Evolutionary conservation across 441 rosid species (phyloP).

Genomic region (Populus trichocarpa): DNA sequence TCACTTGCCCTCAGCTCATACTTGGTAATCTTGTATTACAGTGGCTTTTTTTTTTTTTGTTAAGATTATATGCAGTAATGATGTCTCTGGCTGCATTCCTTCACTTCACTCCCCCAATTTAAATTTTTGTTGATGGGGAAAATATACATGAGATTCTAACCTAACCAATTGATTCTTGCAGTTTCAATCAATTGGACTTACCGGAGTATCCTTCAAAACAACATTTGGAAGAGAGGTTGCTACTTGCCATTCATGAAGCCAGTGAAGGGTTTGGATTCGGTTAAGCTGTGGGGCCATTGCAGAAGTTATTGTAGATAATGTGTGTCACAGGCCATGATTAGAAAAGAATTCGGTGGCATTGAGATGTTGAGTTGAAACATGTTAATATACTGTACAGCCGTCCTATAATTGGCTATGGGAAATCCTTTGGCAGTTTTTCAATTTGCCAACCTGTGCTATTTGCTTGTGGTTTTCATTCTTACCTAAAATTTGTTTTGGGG

Average conservation of each 20-base stretch:
- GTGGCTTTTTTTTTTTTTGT: neutral
- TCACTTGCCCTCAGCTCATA: conserved; percentile 96
- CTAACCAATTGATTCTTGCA: conserved; percentile 27
- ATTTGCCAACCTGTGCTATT: conserved; percentile 30
- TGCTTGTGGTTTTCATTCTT: neutral
- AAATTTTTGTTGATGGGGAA: neutral
- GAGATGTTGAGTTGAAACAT: conserved; percentile 25
- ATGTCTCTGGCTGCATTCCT: neutral
- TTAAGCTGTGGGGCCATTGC: conserved; percentile 21
- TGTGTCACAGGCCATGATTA: conserved; percentile 15
- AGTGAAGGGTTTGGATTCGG: conserved; percentile 96
- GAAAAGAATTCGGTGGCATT: conserved; percentile 4
- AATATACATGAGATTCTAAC: neutral
- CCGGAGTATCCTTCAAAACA: conserved; percentile 95
- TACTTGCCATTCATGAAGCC: conserved; percentile 94
- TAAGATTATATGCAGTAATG: neutral
- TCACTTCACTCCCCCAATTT: neutral
- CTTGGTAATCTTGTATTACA: conserved; percentile 49
- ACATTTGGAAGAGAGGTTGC: conserved; percentile 82
- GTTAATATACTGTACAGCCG: conserved; percentile 55
- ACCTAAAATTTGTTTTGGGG: neutral
- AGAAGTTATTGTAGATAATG: conserved; percentile 35
- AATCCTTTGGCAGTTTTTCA: conserved; percentile 43
- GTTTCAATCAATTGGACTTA: conserved; percentile 93
- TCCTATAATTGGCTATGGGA: conserved; percentile 36